These are phyloP conservation scores for Cyphellophora attinorum DNA, from an alignment of 2,329 filamentous ascomycete species.

Conservation along the genomic window DNA sequence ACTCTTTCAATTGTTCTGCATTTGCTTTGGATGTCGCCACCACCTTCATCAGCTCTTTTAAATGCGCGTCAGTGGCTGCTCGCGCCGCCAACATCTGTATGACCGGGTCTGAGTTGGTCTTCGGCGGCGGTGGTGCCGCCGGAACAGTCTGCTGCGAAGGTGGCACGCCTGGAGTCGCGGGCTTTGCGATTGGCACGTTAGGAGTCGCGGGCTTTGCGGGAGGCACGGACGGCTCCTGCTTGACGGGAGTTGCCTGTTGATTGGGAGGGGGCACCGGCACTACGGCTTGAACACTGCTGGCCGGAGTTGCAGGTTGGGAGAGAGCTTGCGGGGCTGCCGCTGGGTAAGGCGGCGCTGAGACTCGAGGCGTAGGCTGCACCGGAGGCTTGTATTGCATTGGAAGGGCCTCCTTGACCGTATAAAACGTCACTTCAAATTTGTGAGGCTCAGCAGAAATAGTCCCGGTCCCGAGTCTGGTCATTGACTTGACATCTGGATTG, in stretches of 20 bases:
- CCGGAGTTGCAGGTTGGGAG: conserved; percentile 24
- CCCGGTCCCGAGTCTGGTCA: conserved; percentile 47
- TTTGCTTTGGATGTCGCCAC: conserved; percentile 40
- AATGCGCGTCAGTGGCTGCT: conserved; percentile 37
- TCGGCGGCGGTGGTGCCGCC: conserved; percentile 5
- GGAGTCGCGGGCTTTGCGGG: conserved; percentile 17
- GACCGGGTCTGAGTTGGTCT: conserved; percentile 39
- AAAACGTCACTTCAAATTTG: conserved; percentile 50
- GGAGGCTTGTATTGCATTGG: conserved; percentile 20
- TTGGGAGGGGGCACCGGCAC: conserved; percentile 20
- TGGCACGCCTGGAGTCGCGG: conserved; percentile 4
- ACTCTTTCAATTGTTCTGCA: conserved; percentile 38
- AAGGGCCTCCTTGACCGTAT: conserved; percentile 42
- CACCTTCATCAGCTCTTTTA: conserved; percentile 42
- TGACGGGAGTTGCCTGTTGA: background rate
- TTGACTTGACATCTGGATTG: conserved; percentile 42
- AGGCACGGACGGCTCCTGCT: conserved; percentile 11
- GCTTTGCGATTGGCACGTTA: background rate
- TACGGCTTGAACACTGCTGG: conserved; percentile 20
- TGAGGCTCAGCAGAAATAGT: conserved; percentile 55
- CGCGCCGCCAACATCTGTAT: conserved; percentile 44
- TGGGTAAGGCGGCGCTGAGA: conserved; percentile 7
- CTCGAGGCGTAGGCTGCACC: conserved; percentile 13
- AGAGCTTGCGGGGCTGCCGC: conserved; percentile 25
- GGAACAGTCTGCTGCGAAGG: conserved; percentile 4